These are phyloP conservation scores for Malassezia caprae DNA, from an alignment of 1,284 basidiomycete genomes.

Conservation along the genomic window DNA sequence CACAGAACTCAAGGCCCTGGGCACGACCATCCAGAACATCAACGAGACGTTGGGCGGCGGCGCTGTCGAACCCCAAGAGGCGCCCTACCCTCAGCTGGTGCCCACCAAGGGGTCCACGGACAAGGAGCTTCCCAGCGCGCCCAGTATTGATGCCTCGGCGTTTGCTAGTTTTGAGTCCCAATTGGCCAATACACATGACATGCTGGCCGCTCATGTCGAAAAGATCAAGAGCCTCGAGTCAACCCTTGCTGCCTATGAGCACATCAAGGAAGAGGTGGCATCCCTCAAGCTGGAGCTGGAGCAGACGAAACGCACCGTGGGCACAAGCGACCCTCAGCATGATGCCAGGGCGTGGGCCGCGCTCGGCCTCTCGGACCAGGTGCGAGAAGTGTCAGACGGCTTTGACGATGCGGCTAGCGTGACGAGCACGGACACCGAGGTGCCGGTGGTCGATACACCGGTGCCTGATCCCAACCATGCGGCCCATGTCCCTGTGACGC, in stretches of 20 bases:
- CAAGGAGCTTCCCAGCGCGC: constrained; percentile 9
- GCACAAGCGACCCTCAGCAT: constrained; percentile 15
- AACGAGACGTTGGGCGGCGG: constrained; percentile 81
- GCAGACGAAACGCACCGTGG: constrained; percentile 34
- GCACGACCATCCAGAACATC: constrained; percentile 75
- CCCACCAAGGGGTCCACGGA: constrained; percentile 15
- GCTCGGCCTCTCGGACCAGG: constrained; percentile 11
- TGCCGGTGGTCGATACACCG: background rate
- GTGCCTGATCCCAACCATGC: background rate
- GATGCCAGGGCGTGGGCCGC: constrained; percentile 10
- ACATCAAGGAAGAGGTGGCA: constrained; percentile 69
- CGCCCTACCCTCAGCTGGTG: constrained; percentile 42
- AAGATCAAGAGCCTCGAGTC: constrained; percentile 73
- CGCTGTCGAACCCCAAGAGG: constrained; percentile 44
- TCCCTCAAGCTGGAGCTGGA: constrained; percentile 49
- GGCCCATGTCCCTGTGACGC: background rate
- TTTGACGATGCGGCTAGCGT: constrained; percentile 39
- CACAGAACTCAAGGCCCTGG: constrained; percentile 71
- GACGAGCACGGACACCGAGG: constrained; percentile 33
- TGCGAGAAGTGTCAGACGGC: constrained; percentile 20
- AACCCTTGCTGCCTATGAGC: constrained; percentile 71
- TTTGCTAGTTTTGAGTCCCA: constrained; percentile 63
- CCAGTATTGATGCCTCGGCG: constrained; percentile 23
- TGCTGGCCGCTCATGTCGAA: constrained; percentile 68
- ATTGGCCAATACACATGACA: constrained; percentile 72